Evolutionary conservation across 352 stramenopile genomes (phyloP).

Genomic region (Thalassiosira oceanica): DNA sequence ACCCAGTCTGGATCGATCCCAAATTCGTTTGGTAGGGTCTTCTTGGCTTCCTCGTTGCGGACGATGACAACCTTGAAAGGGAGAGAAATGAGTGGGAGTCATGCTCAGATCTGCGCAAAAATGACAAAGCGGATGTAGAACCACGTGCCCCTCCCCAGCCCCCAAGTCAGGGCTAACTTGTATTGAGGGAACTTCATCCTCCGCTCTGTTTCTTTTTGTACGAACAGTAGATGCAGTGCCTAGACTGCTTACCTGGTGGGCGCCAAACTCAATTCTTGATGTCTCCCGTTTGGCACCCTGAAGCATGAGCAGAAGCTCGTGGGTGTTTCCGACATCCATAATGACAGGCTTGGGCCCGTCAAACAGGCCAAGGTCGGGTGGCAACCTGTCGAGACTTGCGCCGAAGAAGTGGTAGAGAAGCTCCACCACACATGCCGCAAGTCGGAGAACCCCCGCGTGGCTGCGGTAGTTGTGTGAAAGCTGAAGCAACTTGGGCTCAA

Average conservation of each 20-base stretch:
- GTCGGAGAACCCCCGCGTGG: slow-evolving; percentile 41
- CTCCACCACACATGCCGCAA: slow-evolving; percentile 51
- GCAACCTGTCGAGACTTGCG: slow-evolving; percentile 36
- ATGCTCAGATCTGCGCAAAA: no score
- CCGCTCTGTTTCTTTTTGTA: no score
- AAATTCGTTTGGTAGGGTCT: slow-evolving; percentile 49
- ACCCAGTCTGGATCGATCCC: slow-evolving; percentile 50
- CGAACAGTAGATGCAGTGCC: no score
- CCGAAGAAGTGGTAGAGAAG: slow-evolving; percentile 55
- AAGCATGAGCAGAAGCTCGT: slow-evolving; percentile 48
- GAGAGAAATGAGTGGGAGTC: no score
- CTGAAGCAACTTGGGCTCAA: slow-evolving; percentile 34
- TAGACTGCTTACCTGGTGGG: no score
- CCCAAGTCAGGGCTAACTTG: no score
- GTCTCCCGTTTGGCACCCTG: slow-evolving; percentile 45
- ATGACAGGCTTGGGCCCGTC: slow-evolving; percentile 42
- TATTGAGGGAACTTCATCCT: no score
- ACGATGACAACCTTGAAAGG: slow-evolving; percentile 70
- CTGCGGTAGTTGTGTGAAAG: slow-evolving; percentile 60
- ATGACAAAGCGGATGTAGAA: no score
- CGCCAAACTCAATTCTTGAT: slow-evolving; percentile 55
- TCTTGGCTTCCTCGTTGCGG: slow-evolving; percentile 43
- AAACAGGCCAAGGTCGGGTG: slow-evolving; percentile 52
- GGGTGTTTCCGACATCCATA: slow-evolving; percentile 32
- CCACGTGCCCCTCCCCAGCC: no score